Percentiles rank a stretch among this genome's conserved stretches.
Evolutionary conservation across 225 moss, liverwort and hornwort species (phyloP).

Genomic region (Pseudisothecium myosuroides): DNA sequence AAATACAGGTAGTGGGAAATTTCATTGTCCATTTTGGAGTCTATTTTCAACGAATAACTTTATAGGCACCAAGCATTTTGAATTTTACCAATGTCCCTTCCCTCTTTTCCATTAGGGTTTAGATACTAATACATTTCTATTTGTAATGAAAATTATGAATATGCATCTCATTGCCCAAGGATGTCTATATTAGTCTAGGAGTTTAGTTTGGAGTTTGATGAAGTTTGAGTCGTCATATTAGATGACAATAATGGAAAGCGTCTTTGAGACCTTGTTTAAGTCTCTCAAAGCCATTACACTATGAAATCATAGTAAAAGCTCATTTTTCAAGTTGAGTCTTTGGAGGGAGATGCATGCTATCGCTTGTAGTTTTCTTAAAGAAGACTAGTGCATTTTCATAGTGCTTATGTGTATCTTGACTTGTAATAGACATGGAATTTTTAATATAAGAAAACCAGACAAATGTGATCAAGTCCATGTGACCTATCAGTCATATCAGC

Average conservation of each 20-base stretch:
- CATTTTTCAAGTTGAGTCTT: background rate
- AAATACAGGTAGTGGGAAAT: accelerated
- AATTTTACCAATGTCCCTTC: background rate
- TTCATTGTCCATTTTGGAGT: background rate
- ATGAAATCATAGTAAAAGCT: too few species aligned
- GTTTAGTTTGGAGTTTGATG: background rate
- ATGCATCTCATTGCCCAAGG: accelerated
- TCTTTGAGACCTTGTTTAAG: background rate
- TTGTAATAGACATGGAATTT: background rate
- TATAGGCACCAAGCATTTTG: background rate
- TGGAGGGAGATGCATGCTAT: background rate
- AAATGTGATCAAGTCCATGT: background rate
- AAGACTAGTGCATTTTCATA: background rate
- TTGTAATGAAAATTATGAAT: background rate
- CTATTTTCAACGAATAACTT: background rate
- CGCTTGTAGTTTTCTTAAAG: background rate
- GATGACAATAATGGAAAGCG: background rate
- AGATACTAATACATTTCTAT: background rate
- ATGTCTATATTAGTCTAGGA: background rate
- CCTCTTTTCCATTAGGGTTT: background rate
- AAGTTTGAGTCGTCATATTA: background rate
- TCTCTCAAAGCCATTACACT: background rate
- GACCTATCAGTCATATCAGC: background rate
- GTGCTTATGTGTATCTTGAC: background rate
- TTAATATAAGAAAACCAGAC: background rate